Conservation (phyloP, 2,329 filamentous ascomycete species). For the Trichoderma simmonsii region DNA sequence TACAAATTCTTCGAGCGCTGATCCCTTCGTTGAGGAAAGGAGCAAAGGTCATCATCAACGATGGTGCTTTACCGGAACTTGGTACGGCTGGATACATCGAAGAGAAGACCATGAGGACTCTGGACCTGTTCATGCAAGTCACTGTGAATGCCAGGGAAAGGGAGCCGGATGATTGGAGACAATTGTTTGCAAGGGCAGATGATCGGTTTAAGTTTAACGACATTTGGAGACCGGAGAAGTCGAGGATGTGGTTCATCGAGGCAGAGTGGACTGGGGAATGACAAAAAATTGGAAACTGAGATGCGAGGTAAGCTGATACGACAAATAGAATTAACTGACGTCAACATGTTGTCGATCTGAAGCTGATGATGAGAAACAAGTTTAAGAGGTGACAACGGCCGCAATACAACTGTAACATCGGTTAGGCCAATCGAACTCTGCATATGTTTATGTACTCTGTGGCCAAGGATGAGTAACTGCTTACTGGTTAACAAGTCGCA, state of each 20-base stretch:
- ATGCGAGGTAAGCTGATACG: not conserved
- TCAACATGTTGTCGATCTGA: not conserved
- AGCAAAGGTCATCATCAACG: constrained; percentile 28
- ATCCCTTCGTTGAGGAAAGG: constrained; percentile 30
- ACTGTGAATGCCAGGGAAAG: constrained; percentile 20
- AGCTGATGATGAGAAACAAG: not conserved
- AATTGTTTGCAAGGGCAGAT: constrained; percentile 17
- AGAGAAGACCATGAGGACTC: constrained; percentile 12
- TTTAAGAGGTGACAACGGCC: not conserved
- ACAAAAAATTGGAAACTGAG: not conserved
- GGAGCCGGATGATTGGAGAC: constrained; percentile 17
- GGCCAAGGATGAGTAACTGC: not conserved
- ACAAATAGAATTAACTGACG: not conserved
- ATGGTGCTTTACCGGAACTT: constrained; percentile 26
- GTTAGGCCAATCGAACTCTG: not conserved
- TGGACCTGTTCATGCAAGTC: constrained; percentile 20
- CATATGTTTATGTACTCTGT: not conserved
- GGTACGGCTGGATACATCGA: constrained; percentile 17
- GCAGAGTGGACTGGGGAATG: constrained; percentile 18
- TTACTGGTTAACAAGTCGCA: not conserved
- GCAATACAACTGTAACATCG: not conserved
- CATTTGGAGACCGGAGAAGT: constrained; percentile 22
- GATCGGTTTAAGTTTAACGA: constrained; percentile 11
- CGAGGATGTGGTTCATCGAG: constrained; percentile 23
- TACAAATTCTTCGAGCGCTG: constrained; percentile 31